These are phyloP conservation scores for Escovopsis weberi DNA, from an alignment of 2,329 filamentous ascomycete species.

Conservation along the genomic window DNA sequence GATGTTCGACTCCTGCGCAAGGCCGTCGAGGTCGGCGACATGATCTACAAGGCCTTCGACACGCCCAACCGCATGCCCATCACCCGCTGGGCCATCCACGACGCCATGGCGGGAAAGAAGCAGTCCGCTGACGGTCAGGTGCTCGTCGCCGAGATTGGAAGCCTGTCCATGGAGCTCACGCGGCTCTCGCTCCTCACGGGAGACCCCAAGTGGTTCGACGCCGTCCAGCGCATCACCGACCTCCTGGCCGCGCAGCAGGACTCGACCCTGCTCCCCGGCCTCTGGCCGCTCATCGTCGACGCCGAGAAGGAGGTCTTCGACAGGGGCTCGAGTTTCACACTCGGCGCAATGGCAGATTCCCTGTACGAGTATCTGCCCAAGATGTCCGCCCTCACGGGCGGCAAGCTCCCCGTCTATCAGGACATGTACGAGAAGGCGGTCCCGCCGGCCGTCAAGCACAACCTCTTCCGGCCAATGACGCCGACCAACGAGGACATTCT, in stretches of 20 bases:
- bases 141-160: conserved; percentile 49
- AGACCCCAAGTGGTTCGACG: conserved; percentile 59
- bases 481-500: conserved; percentile 48
- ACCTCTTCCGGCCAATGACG: conserved; percentile 58
- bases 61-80: conserved; percentile 34
- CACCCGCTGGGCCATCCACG: conserved; percentile 16
- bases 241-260: conserved; percentile 52
- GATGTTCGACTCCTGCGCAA: conserved; percentile 30
- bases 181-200: conserved; percentile 55
- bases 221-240: conserved; percentile 53
- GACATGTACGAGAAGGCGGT: conserved; percentile 49
- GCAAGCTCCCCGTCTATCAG: conserved; percentile 42
- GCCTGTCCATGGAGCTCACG: conserved; percentile 57
- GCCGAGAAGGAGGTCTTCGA: conserved; percentile 32
- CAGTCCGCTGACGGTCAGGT: conserved; percentile 8
- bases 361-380: conserved; percentile 48
- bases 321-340: conserved; percentile 25
- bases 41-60: conserved; percentile 38
- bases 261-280: conserved; percentile 52
- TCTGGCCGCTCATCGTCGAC: conserved; percentile 58
- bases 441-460: conserved; percentile 41
- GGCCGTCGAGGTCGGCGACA: conserved; percentile 34
- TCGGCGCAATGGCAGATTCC: conserved; percentile 39
- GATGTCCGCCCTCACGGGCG: conserved; percentile 50
- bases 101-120: conserved; percentile 11